Percentiles rank a stretch among this genome's conserved stretches.
phyloP scores from a whole-genome alignment of 225 moss, liverwort and hornwort genomes.

The Marchantia paleacea region DNA sequence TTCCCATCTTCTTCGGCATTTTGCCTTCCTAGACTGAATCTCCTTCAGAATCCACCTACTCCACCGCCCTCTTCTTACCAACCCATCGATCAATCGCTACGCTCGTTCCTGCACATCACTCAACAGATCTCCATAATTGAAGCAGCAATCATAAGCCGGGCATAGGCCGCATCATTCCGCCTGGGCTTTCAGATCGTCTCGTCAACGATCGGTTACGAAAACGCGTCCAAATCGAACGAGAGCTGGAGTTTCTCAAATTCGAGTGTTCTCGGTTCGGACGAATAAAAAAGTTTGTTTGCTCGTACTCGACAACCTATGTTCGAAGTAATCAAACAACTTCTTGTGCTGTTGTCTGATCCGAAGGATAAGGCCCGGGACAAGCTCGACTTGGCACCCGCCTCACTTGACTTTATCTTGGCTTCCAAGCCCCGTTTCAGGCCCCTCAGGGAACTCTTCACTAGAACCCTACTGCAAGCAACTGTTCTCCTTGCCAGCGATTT shows the following conservation, averaged over 20 bases:
- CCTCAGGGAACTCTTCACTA: too few species aligned
- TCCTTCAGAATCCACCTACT: neutral
- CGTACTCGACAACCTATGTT: neutral
- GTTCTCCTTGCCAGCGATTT: too few species aligned
- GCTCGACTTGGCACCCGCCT: too few species aligned
- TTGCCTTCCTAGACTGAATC: conserved; percentile 19
- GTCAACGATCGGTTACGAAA: neutral
- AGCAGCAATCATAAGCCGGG: neutral
- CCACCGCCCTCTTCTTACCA: neutral
- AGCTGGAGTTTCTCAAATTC: neutral
- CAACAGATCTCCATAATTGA: neutral
- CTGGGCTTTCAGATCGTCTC: neutral
- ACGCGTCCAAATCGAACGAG: neutral
- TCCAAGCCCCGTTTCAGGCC: too few species aligned
- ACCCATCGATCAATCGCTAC: neutral
- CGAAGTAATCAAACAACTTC: neutral
- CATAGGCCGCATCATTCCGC: neutral
- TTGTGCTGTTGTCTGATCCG: neutral
- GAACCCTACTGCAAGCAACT: too few species aligned
- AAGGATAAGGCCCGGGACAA: neutral
- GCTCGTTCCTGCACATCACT: neutral
- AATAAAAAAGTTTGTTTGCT: neutral
- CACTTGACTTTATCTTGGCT: too few species aligned
- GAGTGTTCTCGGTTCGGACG: neutral
- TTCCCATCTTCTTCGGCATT: conserved; percentile 98